These are phyloP conservation scores for Kodamaea fungicola DNA, from an alignment of 1,139 yeast species.

Conservation along the genomic window DNA sequence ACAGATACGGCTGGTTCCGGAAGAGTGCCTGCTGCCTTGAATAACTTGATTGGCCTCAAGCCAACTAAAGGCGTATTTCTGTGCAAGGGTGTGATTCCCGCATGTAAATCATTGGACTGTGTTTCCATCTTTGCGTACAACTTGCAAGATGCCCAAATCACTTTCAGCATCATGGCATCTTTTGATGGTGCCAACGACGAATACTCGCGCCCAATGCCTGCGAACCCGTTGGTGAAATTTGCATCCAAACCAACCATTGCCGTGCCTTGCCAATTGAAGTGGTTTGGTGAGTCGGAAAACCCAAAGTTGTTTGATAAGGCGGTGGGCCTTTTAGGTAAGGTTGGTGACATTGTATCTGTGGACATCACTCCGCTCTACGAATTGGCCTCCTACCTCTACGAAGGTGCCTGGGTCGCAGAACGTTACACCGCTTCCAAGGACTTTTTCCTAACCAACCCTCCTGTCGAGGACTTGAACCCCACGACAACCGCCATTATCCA, in stretches of 20 bases:
- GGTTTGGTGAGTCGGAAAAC: conserved; percentile 81
- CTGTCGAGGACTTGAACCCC: conserved; percentile 70
- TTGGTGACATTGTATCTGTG: conserved; percentile 55
- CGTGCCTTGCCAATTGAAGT: conserved; percentile 66
- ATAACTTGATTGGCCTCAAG: conserved; percentile 85
- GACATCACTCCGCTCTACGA: conserved; percentile 75
- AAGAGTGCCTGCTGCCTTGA: conserved; percentile 94
- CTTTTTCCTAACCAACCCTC: conserved; percentile 72
- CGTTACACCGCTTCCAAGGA: conserved; percentile 80
- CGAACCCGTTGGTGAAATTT: conserved; percentile 58
- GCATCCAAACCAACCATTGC: conserved; percentile 63
- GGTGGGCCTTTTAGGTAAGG: conserved; percentile 50
- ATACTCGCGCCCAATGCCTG: conserved; percentile 73
- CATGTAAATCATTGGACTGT: conserved; percentile 91
- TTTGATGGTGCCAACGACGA: conserved; percentile 73
- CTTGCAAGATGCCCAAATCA: conserved; percentile 76
- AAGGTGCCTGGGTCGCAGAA: conserved; percentile 99
- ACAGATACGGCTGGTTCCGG: conserved; percentile 99
- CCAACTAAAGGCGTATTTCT: conserved; percentile 89
- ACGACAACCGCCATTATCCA: conserved; percentile 74
- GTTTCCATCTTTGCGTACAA: conserved; percentile 80
- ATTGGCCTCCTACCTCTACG: conserved; percentile 86
- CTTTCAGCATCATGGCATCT: conserved; percentile 66
- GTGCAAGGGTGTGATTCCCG: conserved; percentile 91
- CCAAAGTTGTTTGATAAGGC: conserved; percentile 65